Base-by-base conservation (phyloP, 176 grass and related monocot genomes). In the bread wheat (Triticum aestivum) region DNA sequence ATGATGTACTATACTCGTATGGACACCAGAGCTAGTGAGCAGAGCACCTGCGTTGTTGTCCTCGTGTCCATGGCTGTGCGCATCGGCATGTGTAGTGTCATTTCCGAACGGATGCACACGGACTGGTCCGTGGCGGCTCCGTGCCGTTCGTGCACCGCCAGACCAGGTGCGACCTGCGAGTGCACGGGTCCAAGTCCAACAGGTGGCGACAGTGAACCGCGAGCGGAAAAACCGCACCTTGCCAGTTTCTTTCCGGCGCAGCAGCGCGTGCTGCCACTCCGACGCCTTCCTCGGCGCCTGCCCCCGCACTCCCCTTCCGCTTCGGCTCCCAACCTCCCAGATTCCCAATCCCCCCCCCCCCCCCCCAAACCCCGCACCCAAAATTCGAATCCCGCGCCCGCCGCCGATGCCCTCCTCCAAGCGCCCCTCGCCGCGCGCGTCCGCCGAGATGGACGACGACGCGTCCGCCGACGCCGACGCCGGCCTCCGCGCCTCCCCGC, bases 381-480 rank as follows among this genome's bases (percentile, higher is more conserved):
- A 88, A 84, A 78, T 85, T 91, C 68, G 84, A 77, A 73, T 85
- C 87, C 30, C 85, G 87, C 83, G 89, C 84, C 62, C 44, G 44
- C 63, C 79, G 84, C 66, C 69, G 85, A 91, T 91, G 85, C 82
- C 85, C 8, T 86, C 88, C 61, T 84, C 89, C 61, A 87, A 80
- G 75, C 89, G 89, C 14, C 68, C 89, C 20, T 76, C 89, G 76
- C 11, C 89, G 69, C 37, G 44, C 85, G 85, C 51, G 51, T 54
- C 51, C 51, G 51, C 79, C 61, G 82, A 62, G 49, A 30, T 65
- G 62, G 80, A 82, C 6, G 23, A 15, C 73, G 72, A 29, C 42
- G 71, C 12, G 41, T 42, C n/a, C 12, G 34, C 18, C 4, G 9
- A 23, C 11, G 34, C 18, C 4, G 9, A n/a, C 77, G 34, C 65